A percentile compares a stretch with the other conserved stretches of the same genome.
Conservation (phyloP, 441 rosid genomes). For the Adansonia madagascariensis region DNA sequence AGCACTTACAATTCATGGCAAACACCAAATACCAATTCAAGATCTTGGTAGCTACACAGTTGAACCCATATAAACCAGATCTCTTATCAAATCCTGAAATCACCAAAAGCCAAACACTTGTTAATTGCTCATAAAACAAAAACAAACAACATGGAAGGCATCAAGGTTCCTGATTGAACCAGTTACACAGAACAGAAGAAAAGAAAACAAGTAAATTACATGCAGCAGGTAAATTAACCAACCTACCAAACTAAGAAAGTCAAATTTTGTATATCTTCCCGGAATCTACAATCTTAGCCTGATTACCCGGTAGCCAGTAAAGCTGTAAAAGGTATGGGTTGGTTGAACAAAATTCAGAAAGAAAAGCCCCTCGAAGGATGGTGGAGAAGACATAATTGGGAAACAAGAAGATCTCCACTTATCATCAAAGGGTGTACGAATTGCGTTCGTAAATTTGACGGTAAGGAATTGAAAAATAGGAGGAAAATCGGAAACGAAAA, state of each 20-base stretch:
- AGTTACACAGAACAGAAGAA: not conserved
- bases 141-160: not conserved
- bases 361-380: not conserved
- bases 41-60: conserved; percentile 23
- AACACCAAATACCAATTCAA: conserved; percentile 22
- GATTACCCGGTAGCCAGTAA: not conserved
- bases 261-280: not conserved
- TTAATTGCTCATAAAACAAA: conserved; percentile 3
- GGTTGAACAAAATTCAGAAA: conserved; percentile 4
- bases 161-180: not conserved
- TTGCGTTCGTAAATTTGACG: not conserved
- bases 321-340: conserved; percentile 1
- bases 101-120: conserved; percentile 11
- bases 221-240: not conserved
- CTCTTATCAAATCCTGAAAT: conserved; percentile 30
- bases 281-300: conserved; percentile 2
- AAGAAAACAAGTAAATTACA: not conserved
- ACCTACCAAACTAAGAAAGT: conserved; percentile 13
- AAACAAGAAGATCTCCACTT: not conserved
- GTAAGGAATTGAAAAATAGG: conserved; percentile 12
- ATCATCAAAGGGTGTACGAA: conserved; percentile 13
- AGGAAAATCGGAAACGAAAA: not conserved
- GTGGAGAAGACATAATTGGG: not conserved
- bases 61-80: conserved; percentile 27
- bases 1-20: conserved; percentile 66